A percentile compares a stretch with the other conserved stretches of the same genome.
Evolutionary conservation across 129 eudicot genomes (phyloP).

Genomic region (Dittrichia graveolens): DNA sequence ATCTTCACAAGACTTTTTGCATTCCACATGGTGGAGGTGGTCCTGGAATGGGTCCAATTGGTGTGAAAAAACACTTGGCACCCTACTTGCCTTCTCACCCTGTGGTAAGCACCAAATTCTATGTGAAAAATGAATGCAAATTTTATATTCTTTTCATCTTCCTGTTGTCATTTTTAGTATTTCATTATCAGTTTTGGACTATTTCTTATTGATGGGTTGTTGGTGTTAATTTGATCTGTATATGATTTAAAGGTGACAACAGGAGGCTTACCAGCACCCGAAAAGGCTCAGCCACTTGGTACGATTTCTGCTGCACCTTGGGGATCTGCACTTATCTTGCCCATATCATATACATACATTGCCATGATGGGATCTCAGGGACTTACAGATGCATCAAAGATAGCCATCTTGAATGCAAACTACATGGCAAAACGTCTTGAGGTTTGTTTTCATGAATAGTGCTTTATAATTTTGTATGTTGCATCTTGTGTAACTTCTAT

Average conservation of each 20-base stretch:
- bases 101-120: constrained; percentile 58
- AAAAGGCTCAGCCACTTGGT: constrained; percentile 73
- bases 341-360: constrained; percentile 94
- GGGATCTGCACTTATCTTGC: constrained; percentile 98
- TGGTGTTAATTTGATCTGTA: constrained; percentile 7
- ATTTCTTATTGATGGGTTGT: background rate
- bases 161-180: background rate
- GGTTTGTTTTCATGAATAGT: constrained; percentile 42
- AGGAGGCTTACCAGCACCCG: constrained; percentile 92
- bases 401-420: constrained; percentile 93
- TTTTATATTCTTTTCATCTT: background rate
- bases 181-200: background rate
- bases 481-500: background rate
- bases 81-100: constrained; percentile 97
- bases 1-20: constrained; percentile 96
- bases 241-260: constrained; percentile 57
- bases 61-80: constrained; percentile 95
- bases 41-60: constrained; percentile 99
- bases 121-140: too few species aligned
- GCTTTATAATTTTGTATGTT: background rate
- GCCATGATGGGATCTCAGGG: constrained; percentile 99
- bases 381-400: constrained; percentile 93
- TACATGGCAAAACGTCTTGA: constrained; percentile 98
- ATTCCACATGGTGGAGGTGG: constrained; percentile 99
- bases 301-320: constrained; percentile 97